Evolutionary conservation across 257 asterid genomes (phyloP).

Genomic region (Apocynum venetum): DNA sequence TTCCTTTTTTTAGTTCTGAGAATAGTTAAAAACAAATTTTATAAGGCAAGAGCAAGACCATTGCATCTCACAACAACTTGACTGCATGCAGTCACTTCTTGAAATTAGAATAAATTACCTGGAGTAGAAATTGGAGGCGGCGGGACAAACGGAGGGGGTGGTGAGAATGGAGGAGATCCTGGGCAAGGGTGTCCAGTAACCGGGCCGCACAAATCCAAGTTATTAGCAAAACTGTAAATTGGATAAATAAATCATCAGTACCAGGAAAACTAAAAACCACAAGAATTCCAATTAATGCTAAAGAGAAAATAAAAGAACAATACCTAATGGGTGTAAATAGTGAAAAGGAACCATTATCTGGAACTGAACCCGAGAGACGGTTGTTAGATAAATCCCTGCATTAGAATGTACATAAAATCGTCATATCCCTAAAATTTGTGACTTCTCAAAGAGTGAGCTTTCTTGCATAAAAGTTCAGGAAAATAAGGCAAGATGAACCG

Average conservation of each 20-base stretch:
- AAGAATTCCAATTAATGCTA: slow-evolving; percentile 9
- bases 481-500: background rate
- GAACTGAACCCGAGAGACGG: slow-evolving; percentile 82
- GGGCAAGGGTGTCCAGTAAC: slow-evolving; percentile 98
- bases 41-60: background rate
- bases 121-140: slow-evolving; percentile 81
- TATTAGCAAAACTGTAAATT: slow-evolving; percentile 81
- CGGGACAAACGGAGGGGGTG: slow-evolving; percentile 96
- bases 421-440: background rate
- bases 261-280: slow-evolving; percentile 20
- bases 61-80: background rate
- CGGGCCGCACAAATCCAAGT: slow-evolving; percentile 87
- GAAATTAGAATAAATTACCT: slow-evolving; percentile 42
- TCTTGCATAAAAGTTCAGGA: background rate
- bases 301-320: slow-evolving; percentile 8
- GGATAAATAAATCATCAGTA: slow-evolving; percentile 11
- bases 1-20: background rate
- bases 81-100: background rate
- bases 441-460: background rate
- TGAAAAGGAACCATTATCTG: slow-evolving; percentile 94
- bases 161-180: slow-evolving; percentile 98
- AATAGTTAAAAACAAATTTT: background rate
- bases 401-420: slow-evolving; percentile 6
- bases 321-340: slow-evolving; percentile 95
- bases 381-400: slow-evolving; percentile 93